Evolutionary conservation across 441 rosid genomes (phyloP), one percentile per base, ranked within the genome.

Genomic region (Croton setiger): DNA sequence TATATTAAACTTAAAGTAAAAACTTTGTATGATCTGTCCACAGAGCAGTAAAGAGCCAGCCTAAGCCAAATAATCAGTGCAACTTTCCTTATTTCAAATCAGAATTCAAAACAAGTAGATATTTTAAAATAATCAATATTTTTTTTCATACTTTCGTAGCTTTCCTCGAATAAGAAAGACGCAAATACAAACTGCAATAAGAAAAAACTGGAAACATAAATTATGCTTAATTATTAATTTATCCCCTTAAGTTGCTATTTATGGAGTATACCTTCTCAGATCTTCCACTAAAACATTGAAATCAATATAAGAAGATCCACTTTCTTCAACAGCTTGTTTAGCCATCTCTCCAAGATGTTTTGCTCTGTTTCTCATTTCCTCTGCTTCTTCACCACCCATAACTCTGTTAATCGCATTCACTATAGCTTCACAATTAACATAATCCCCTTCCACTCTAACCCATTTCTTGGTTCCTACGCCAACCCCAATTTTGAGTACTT

Each of bases 391-490:
- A 27, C 64, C 71, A 11, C 8, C 56, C 71, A 68, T 68, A 2
- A 68, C 4, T 18, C 17, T 3, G 14, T 0, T 14, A 7, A 60
- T 18, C 7, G 72, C 72, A 21, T 49, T 69, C 49, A 48, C 55
- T 35, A 69, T 37, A 10, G 18, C 64, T 44, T 36, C 72, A 31
- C 55, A 60, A 20, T 60, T 60, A 11, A 49, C 45, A 18, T n/a
- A 5, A 14, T 71, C 57, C 2, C 71, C 78, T 2, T 3, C 3
- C 5, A 10, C 0, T 11, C 43, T 2, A 9, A 5, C 21, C 74
- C 73, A 75, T 23, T 67, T 35, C 55, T 78, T 17, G 0, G 20
- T 75, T 1, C 81, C 76, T 0, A 76, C 78, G 6, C 14, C 13
- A 18, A 78, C 54, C 0, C 83, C 83, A 18, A 68, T 68, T 13